Conservation (phyloP, 2,329 filamentous ascomycete genomes). For the Fusarium sp. region DNA sequence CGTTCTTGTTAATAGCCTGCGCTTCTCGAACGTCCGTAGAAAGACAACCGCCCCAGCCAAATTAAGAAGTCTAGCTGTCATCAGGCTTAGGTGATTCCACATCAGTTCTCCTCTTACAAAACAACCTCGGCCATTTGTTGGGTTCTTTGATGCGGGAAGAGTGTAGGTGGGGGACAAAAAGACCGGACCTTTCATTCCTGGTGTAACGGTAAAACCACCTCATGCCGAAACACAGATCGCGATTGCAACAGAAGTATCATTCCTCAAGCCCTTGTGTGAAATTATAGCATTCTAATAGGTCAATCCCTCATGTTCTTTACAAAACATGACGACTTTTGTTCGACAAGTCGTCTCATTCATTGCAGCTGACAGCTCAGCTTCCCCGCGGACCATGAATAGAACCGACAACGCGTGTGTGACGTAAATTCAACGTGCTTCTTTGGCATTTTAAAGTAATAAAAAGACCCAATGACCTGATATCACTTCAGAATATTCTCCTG, state of each 20-base stretch:
- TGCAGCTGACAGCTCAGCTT: neutral
- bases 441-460: neutral
- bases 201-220: slow-evolving; percentile 8
- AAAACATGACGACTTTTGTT: slow-evolving; percentile 30
- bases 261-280: slow-evolving; percentile 9
- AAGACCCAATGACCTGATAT: neutral
- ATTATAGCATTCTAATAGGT: slow-evolving; percentile 16
- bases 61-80: slow-evolving; percentile 22
- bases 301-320: neutral
- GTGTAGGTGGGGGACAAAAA: slow-evolving; percentile 13
- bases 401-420: slow-evolving; percentile 37
- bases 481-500: accelerated
- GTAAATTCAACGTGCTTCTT: slow-evolving; percentile 34
- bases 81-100: slow-evolving; percentile 24
- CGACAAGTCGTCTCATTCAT: neutral
- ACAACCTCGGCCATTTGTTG: neutral
- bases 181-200: slow-evolving; percentile 26
- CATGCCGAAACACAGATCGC: neutral
- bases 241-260: slow-evolving; percentile 6
- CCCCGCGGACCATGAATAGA: slow-evolving; percentile 13
- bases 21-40: slow-evolving; percentile 10
- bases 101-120: slow-evolving; percentile 26
- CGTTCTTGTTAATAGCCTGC: neutral
- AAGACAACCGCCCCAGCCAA: neutral
- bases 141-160: slow-evolving; percentile 3